A percentile compares a stretch with the other conserved stretches of the same genome.
Conservation (phyloP, 2,329 filamentous ascomycete species). For the Madurella mycetomatis region DNA sequence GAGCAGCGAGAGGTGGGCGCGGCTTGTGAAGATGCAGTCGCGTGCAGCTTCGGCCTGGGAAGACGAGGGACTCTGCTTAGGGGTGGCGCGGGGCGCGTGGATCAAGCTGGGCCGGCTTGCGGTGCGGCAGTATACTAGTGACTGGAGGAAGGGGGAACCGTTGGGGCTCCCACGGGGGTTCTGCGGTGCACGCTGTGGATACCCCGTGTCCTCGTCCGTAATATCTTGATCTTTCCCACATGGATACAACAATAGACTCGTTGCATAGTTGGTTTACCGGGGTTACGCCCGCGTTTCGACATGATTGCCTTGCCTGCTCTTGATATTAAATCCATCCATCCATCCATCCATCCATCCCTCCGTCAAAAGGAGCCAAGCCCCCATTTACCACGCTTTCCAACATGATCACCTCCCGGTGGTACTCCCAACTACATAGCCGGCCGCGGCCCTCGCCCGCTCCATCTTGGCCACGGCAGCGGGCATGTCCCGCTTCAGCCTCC, state of each 20-base stretch:
- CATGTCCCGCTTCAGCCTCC: conserved; percentile 54
- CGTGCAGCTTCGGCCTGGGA: no score
- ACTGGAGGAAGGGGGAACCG: background rate
- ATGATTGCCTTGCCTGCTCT: no score
- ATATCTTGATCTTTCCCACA: conserved; percentile 8
- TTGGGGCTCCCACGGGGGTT: background rate
- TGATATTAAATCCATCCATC: background rate
- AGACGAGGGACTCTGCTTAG: no score
- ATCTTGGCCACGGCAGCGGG: conserved; percentile 59
- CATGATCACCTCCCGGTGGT: background rate
- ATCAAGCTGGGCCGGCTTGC: no score
- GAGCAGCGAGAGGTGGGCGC: background rate
- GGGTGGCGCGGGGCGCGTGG: no score
- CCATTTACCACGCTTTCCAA: background rate
- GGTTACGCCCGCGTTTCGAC: no score
- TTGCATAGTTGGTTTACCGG: conserved; percentile 2
- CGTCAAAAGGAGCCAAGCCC: background rate
- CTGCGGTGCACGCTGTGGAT: conserved; percentile 1
- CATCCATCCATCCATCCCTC: background rate
- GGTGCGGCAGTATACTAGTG: background rate
- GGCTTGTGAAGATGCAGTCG: no score
- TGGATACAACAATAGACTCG: conserved; percentile 18
- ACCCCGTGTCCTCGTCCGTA: conserved; percentile 5
- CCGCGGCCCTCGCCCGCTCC: conserved; percentile 59
- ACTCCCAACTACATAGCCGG: conserved; percentile 44